Evolutionary conservation across 23 red algal genomes (phyloP).

Genomic region (Cyanidium caldarium): DNA sequence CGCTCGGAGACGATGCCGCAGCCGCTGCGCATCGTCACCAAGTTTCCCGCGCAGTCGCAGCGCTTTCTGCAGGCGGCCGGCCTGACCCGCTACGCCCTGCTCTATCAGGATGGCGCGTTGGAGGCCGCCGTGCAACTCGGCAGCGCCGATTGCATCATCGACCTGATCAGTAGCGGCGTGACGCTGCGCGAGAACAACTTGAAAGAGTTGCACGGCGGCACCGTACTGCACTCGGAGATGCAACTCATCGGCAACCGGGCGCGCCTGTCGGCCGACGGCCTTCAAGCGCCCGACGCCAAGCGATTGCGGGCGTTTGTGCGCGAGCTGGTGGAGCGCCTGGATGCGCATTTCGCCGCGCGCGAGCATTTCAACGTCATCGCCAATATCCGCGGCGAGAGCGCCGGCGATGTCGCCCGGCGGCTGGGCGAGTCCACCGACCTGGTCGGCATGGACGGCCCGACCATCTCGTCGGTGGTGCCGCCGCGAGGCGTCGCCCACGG

Average conservation of each 20-base stretch:
- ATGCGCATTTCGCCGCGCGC: conserved; percentile 53
- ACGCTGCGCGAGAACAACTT: conserved; percentile 93
- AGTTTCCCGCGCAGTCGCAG: conserved; percentile 42
- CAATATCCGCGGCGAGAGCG: conserved; percentile 78
- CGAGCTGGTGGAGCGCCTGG: conserved; percentile 87
- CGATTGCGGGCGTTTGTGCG: conserved; percentile 28
- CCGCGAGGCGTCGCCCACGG: conserved; percentile 63
- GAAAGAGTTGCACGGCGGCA: conserved; percentile 78
- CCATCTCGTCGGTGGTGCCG: conserved; percentile 70
- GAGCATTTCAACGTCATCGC: conserved; percentile 93
- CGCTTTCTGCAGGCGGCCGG: conserved; percentile 31
- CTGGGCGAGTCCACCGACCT: conserved; percentile 54
- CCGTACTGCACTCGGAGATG: conserved; percentile 47
- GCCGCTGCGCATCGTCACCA: conserved; percentile 69
- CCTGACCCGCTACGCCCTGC: conserved; percentile 47
- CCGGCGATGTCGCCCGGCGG: conserved; percentile 71
- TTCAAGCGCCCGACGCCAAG: conserved; percentile 14
- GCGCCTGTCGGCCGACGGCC: conserved; percentile 9
- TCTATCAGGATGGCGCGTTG: conserved; percentile 89
- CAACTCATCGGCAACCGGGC: conserved; percentile 71
- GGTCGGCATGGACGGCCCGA: conserved; percentile 87
- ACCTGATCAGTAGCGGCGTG: conserved; percentile 78
- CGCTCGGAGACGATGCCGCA: conserved; percentile 2
- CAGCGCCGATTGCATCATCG: conserved; percentile 84
- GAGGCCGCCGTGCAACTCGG: conserved; percentile 96